Evolutionary conservation across 208 protist species (phyloP).

Genomic region (Crithidia expoeki): DNA sequence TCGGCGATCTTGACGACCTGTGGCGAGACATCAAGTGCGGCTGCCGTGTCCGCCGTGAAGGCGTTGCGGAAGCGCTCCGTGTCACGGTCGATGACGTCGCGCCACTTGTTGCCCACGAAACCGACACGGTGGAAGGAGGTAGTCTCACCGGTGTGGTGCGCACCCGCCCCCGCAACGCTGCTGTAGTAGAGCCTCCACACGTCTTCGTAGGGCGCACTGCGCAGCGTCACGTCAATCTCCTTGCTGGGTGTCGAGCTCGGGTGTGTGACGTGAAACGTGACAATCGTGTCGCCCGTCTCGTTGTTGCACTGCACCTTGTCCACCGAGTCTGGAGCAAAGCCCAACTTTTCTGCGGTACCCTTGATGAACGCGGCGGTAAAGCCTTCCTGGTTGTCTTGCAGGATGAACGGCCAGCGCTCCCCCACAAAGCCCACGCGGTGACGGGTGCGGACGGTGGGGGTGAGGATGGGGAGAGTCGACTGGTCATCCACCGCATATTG

Average conservation of each 20-base stretch:
- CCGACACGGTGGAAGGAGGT: constrained; percentile 75
- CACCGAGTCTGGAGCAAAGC: constrained; percentile 39
- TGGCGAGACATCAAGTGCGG: constrained; percentile 36
- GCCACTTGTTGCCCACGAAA: constrained; percentile 69
- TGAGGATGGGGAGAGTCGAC: background rate
- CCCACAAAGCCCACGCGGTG: constrained; percentile 78
- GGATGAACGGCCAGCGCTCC: constrained; percentile 46
- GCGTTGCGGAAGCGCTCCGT: constrained; percentile 41
- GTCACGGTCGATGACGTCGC: constrained; percentile 34
- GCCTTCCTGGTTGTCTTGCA: constrained; percentile 32
- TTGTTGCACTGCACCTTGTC: constrained; percentile 51
- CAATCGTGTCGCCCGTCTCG: constrained; percentile 64
- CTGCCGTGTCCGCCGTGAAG: constrained; percentile 58
- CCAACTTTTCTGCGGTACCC: constrained; percentile 41
- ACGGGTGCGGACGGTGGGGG: constrained; percentile 25
- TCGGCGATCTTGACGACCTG: constrained; percentile 46
- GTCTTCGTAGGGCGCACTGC: constrained; percentile 51
- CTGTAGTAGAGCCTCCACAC: constrained; percentile 73
- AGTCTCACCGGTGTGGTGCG: constrained; percentile 1
- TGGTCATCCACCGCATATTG: background rate
- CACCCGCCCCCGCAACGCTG: background rate
- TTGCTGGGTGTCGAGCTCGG: constrained; percentile 32
- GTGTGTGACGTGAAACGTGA: constrained; percentile 56
- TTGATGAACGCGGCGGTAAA: constrained; percentile 50
- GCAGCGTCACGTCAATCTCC: constrained; percentile 51